Conservation (phyloP, 169 alveolate species). For the Hepatocystis sp. region DNA sequence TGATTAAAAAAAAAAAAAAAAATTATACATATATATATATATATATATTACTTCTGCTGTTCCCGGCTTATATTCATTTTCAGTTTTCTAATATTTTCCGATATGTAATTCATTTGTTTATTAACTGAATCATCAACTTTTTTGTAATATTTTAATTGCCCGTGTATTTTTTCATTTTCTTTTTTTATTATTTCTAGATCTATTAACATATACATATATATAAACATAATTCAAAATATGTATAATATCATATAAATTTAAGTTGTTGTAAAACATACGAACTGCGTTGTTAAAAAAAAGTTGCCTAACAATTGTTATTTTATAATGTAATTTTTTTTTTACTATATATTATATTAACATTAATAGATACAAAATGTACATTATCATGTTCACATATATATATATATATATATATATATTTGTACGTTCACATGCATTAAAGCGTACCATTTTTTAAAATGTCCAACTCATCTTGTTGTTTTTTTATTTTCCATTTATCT, state of each 20-base stretch:
- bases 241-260: no score
- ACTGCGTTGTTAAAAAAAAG: no score
- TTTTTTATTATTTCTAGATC: constrained; percentile 50
- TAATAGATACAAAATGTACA: no score
- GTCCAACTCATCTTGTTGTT: constrained; percentile 39
- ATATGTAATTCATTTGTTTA: constrained; percentile 21
- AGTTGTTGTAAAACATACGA: no score
- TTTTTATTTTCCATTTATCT: constrained; percentile 31
- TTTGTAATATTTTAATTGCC: constrained; percentile 37
- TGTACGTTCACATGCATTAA: no score
- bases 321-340: no score
- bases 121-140: constrained; percentile 32
- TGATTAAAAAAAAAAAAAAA: no score
- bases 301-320: no score
- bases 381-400: neutral
- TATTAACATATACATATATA: constrained; percentile 1
- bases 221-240: no score
- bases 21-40: no score
- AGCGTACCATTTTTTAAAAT: no score
- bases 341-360: no score
- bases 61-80: constrained; percentile 26
- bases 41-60: constrained; percentile 38
- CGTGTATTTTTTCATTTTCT: constrained; percentile 52
- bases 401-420: neutral
- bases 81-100: constrained; percentile 51